Evolutionary conservation across 2,329 filamentous ascomycete species (phyloP), one percentile per base, ranked within the genome.

Genomic region (Hypocrella siamensis): DNA sequence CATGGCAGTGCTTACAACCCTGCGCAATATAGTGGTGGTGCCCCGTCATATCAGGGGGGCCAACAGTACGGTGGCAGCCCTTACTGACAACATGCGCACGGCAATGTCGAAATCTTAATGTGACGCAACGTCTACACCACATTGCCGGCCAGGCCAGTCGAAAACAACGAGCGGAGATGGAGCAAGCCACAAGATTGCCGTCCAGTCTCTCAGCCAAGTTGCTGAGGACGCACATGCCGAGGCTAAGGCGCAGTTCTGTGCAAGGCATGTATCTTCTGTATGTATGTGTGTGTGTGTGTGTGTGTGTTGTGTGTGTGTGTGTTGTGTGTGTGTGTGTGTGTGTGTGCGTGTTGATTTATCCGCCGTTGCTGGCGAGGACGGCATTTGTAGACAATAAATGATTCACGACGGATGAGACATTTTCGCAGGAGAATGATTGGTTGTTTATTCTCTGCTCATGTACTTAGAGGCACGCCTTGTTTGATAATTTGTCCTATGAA

Each of bases 21-120:
- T 31, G 44, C 44, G 19, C 39, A 49, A 10, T 51, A 52, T 26
- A 46, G 48, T 19, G 38, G 40, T 19, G 33, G 28, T 43, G 45
- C 26, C 19, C 42, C 45, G 26, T 39, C 46, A 5, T 48, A 51
- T 22, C 41, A 43, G 12, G 40, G 44, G 15, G 42, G 40, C 14
- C 40, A 47, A 19, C 44, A 38, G 10, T 39, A 42, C 21, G 35
- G 32, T 9, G 35, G 37, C 11, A 35, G 35, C 4, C 35, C 22
- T 11, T 43, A 43, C 16, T 21, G n/a, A 22, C 29, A 21, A 6
- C n/a, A 21, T 21, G 28, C 18, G n/a, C 11, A 19, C 12, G n/a
- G 28, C 18, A 17, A 17, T 4, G 15, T 18, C 18, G 17, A 17
- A 27, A n/a, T n/a, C 7, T 9, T 9, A 15, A 27, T 27, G 25